Conservation (phyloP, 345 rosid genomes). For the Sonneratia alba region DNA sequence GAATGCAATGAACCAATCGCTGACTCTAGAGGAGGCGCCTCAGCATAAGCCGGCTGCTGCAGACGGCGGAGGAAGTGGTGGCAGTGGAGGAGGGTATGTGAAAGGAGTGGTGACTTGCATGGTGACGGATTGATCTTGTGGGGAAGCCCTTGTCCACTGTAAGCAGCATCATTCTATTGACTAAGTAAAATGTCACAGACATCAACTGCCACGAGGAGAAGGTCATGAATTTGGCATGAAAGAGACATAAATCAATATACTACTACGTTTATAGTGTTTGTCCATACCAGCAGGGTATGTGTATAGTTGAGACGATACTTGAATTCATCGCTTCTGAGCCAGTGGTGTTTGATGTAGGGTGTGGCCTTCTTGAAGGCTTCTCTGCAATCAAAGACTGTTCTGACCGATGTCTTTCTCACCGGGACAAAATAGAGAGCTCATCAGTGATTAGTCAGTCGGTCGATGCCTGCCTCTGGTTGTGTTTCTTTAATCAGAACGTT, state of each 20-base stretch:
- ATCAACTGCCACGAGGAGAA: constrained; percentile 11
- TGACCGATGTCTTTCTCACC: background rate
- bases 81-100: constrained; percentile 18
- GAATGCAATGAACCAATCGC: rapidly evolving
- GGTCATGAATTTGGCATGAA: constrained; percentile 7
- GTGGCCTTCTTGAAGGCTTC: background rate
- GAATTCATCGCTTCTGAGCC: no score
- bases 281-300: no score
- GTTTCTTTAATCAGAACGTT: no score
- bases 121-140: constrained; percentile 23
- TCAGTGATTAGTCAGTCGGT: no score
- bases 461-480: no score
- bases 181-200: constrained; percentile 13
- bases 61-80: background rate
- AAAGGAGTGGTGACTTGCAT: constrained; percentile 19
- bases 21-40: background rate
- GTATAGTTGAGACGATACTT: no score
- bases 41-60: background rate
- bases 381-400: background rate
- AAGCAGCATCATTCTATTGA: constrained; percentile 10
- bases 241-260: constrained; percentile 9
- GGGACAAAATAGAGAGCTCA: background rate
- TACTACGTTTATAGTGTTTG: background rate
- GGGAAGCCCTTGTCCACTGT: constrained; percentile 21
- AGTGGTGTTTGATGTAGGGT: background rate